Conservation (phyloP, 75 land plant genomes). For the Larix kaempferi region DNA sequence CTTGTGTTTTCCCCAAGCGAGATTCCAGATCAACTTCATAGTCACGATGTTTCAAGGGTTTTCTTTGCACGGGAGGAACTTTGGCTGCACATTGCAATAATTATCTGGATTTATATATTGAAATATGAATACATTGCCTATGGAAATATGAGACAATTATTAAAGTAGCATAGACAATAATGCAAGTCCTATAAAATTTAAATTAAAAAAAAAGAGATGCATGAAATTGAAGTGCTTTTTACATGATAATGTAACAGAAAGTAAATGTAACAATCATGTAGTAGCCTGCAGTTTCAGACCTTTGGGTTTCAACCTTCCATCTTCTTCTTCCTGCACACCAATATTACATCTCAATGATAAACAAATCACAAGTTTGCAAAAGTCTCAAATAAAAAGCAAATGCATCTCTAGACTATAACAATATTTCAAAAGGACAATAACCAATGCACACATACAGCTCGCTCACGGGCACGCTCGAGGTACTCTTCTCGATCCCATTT, state of each 20-base stretch:
- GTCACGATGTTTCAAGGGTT: conserved; percentile 96
- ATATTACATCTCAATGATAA: not conserved
- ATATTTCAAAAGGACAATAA: not conserved
- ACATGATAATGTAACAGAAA: not conserved
- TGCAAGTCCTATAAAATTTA: not conserved
- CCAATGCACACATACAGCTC: conserved; percentile 33
- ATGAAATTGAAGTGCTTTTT: not conserved
- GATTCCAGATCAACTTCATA: conserved; percentile 96
- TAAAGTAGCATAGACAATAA: not conserved
- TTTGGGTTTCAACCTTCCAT: conserved; percentile 52
- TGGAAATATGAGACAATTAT: not conserved
- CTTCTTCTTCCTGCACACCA: conserved; percentile 40
- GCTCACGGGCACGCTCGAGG: conserved; percentile 82
- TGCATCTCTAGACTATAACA: not conserved
- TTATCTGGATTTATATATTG: not conserved
- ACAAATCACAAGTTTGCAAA: not conserved
- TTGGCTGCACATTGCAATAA: conserved; percentile 33
- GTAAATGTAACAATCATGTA: not conserved
- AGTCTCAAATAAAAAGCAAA: conserved; percentile 1
- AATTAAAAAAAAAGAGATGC: not conserved
- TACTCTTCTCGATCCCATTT: conserved; percentile 87
- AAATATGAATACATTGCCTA: not conserved
- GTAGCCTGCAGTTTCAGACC: conserved; percentile 19
- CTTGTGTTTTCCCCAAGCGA: conserved; percentile 97
- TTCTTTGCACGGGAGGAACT: conserved; percentile 86